Evolutionary conservation across 257 asterid genomes (phyloP), one percentile per base, ranked within the genome.

Genomic region (Solanum sejunctum): DNA sequence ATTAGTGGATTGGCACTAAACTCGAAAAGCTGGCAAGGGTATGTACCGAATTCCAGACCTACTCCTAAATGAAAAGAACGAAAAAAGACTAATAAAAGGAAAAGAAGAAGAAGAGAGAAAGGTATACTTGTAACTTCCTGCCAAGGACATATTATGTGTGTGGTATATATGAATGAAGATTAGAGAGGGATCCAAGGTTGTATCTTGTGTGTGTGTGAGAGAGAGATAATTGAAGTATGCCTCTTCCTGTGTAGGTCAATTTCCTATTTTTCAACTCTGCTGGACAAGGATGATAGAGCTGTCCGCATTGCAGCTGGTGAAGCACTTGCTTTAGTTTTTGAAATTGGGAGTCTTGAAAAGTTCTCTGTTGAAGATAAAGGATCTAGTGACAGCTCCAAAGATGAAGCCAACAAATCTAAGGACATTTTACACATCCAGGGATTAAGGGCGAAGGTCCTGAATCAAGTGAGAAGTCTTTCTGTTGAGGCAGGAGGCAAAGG

Each of bases 401-500:
- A 67, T 84, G 94, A 92, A 70, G 94, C 73, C 56, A 91, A 89
- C 85, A 93, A 85, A 80, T 86, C 94, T 43, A 87, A 92, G 63
- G 92, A 88, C 87, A 77, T 85, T 69, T 89, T 89, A 84, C 87
- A 90, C 78, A 86, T 94, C 17, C 95, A 90, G 73, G 99, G 99
- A 28, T 87, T 95, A 61, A 93, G 88, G 86, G 84, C 88, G 81
- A 97, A 95, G 91, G 89, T 97, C 41, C 87, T 92, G 61, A 91
- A 90, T 84, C 98, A 94, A 88, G 97, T 95, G 61, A 92, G 89
- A 83, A 87, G 55, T 51, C 98, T 97, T 57, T 87, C 99, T 10
- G 84, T 89, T 11, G 99, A 97, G 93, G 98, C 99, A 12, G 98
- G 93, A 21, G 99, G 98, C 77, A 95, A 94, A 90, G 98, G 99